These are phyloP conservation scores for Dipteronia sinensis DNA, from an alignment of 345 rosid species.

Conservation along the genomic window DNA sequence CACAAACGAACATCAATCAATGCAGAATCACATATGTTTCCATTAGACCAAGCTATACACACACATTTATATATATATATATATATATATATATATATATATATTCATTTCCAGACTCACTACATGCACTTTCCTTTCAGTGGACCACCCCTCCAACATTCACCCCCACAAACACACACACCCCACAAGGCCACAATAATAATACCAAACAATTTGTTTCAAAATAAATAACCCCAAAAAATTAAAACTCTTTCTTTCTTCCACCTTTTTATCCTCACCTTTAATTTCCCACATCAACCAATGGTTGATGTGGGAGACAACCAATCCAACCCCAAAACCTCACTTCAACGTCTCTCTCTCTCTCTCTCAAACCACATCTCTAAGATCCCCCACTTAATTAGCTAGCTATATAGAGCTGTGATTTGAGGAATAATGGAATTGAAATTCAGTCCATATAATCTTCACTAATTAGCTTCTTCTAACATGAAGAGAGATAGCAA, in stretches of 20 bases:
- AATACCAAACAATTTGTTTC: neutral
- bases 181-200: slow-evolving; percentile 4
- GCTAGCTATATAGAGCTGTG: neutral
- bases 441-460: slow-evolving; percentile 15
- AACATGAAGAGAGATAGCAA: slow-evolving; percentile 18
- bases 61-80: no score
- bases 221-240: no score
- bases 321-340: neutral
- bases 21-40: slow-evolving; percentile 12
- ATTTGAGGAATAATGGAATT: slow-evolving; percentile 17
- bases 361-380: neutral
- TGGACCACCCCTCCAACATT: slow-evolving; percentile 1
- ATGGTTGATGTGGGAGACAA: no score
- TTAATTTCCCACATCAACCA: neutral
- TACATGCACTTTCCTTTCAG: neutral
- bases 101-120: neutral
- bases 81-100: no score
- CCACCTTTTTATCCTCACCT: neutral
- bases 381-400: neutral
- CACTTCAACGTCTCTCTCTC: neutral
- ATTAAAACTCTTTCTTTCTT: neutral
- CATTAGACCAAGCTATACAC: neutral
- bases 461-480: neutral
- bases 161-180: neutral
- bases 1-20: neutral